phyloP scores from a whole-genome alignment of 306 rosid genomes.

The Prosopis cineraria region DNA sequence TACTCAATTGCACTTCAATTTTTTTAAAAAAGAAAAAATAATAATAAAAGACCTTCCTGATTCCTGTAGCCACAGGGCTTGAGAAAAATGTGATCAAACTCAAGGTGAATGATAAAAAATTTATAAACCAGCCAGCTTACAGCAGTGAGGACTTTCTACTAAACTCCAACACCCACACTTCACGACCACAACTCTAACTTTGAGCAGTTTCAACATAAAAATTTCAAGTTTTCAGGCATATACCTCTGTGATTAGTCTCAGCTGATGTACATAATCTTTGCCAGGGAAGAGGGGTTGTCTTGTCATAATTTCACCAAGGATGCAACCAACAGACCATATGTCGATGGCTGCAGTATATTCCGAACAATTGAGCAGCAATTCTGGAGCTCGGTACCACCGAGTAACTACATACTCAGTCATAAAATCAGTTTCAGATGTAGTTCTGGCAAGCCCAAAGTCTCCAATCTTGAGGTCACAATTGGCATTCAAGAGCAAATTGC shows the following conservation, averaged over 20 bases:
- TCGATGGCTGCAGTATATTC: constrained; percentile 96
- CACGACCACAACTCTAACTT: not conserved
- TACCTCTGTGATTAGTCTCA: constrained; percentile 88
- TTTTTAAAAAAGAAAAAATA: not conserved
- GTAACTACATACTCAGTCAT: constrained; percentile 98
- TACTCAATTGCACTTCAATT: not conserved
- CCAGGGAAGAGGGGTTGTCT: constrained; percentile 87
- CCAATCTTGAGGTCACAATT: constrained; percentile 96
- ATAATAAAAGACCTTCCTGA: not conserved
- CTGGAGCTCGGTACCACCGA: constrained; percentile 98
- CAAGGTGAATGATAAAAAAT: not conserved
- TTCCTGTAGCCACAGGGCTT: not conserved
- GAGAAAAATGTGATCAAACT: not conserved
- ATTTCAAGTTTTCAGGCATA: not conserved
- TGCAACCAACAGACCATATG: constrained; percentile 99
- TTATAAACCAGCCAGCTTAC: not conserved
- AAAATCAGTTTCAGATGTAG: constrained; percentile 97
- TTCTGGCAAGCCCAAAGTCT: constrained; percentile 98
- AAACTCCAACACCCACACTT: not conserved
- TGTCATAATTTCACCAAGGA: constrained; percentile 87
- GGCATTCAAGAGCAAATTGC: constrained; percentile 85
- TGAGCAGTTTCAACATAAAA: constrained; percentile 6
- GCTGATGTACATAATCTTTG: constrained; percentile 91
- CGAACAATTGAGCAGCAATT: constrained; percentile 91
- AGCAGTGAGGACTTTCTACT: not conserved